These are phyloP conservation scores for Eutrema yunnanense DNA, from an alignment of 345 rosid species.

Conservation along the genomic window DNA sequence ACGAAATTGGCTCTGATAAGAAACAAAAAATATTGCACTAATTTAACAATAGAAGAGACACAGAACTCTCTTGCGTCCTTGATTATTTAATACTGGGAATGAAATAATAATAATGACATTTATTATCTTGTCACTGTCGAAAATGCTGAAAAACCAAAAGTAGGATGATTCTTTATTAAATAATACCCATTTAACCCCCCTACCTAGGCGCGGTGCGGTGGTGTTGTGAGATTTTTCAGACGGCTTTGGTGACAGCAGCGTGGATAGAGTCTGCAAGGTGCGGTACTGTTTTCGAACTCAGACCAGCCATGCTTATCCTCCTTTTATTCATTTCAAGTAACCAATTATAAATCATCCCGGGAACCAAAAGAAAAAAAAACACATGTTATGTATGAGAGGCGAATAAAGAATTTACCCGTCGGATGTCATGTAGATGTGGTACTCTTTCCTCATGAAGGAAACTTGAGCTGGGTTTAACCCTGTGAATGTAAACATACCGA, in stretches of 20 bases:
- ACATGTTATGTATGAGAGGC: not conserved
- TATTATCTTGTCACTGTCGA: not conserved
- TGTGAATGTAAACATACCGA: conserved; percentile 80
- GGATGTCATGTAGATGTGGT: conserved; percentile 72
- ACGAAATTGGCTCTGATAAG: too few species aligned
- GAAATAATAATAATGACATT: conserved; percentile 1
- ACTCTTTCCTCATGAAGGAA: conserved; percentile 55
- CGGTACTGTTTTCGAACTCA: conserved; percentile 62
- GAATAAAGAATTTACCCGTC: conserved; percentile 47
- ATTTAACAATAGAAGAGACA: not conserved
- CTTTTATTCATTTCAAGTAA: conserved; percentile 15
- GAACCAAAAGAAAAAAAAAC: not conserved
- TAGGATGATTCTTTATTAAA: not conserved
- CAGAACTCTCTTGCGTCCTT: not conserved
- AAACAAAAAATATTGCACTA: too few species aligned
- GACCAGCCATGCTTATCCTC: conserved; percentile 85
- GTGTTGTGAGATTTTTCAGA: conserved; percentile 5
- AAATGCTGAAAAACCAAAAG: not conserved
- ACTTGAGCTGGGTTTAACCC: conserved; percentile 65
- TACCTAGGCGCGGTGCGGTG: not conserved
- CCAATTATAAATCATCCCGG: not conserved
- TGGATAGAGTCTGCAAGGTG: conserved; percentile 73
- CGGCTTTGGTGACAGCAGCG: conserved; percentile 42
- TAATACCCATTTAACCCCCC: not conserved
- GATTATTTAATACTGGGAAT: conserved; percentile 6